phyloP scores from a whole-genome alignment of 371 early-diverging fungal species.

The Mortierella sp. region DNA sequence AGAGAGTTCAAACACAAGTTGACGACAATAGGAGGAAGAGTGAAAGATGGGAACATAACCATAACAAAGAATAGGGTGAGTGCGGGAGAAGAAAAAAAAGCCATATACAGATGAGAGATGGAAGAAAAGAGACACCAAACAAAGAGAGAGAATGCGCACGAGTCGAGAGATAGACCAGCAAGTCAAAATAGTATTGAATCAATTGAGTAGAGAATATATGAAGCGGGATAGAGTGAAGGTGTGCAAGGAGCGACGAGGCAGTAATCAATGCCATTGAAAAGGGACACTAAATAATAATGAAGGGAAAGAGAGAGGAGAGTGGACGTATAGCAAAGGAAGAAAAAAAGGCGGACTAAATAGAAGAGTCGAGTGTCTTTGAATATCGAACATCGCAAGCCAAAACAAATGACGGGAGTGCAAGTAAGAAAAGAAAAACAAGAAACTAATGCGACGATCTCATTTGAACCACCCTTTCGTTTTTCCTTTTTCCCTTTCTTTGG shows the following conservation, averaged over 20 bases:
- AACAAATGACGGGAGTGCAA: background rate
- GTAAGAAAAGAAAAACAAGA: background rate
- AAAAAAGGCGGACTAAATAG: too few species aligned
- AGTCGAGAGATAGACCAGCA: background rate
- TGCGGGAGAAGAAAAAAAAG: background rate
- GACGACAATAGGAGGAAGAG: background rate
- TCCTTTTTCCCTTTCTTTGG: background rate
- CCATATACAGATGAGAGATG: background rate
- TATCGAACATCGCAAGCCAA: background rate
- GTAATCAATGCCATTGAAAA: too few species aligned
- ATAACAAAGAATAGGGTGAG: background rate
- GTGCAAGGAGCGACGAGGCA: too few species aligned
- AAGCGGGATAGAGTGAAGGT: background rate
- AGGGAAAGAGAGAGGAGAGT: too few species aligned
- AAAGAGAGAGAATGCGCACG: background rate
- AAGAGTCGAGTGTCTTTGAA: background rate
- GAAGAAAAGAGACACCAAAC: background rate
- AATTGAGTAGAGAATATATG: background rate
- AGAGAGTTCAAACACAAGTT: background rate
- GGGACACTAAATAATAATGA: too few species aligned
- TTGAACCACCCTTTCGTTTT: background rate
- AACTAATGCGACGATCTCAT: background rate
- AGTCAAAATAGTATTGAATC: background rate
- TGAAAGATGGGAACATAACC: background rate
- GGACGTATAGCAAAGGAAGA: too few species aligned